Conservation (phyloP, 805 yeast genomes). For the Candida sanyiensis region DNA sequence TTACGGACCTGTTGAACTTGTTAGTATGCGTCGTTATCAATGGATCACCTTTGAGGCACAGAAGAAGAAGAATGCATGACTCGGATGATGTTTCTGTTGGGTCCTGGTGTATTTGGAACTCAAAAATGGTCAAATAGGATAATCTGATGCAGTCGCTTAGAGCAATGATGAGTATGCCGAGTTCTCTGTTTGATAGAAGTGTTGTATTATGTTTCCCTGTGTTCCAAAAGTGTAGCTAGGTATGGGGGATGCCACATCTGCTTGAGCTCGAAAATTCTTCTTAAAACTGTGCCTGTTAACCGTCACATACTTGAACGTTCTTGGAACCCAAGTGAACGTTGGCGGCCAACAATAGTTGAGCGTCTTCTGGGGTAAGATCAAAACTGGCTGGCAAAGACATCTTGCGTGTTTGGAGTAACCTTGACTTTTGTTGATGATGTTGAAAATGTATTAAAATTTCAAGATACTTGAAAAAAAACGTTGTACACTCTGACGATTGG, state of each 20-base stretch:
- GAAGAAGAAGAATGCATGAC: too few species aligned
- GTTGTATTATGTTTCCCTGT: neutral
- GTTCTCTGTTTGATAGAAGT: neutral
- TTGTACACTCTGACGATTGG: neutral
- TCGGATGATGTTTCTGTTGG: too few species aligned
- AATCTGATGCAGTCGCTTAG: too few species aligned
- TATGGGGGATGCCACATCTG: too few species aligned
- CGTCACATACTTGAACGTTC: constrained; percentile 98
- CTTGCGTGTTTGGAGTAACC: constrained; percentile 23
- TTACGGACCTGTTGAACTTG: constrained; percentile 70
- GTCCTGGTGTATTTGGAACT: too few species aligned
- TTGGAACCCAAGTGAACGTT: constrained; percentile 99
- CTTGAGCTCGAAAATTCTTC: neutral
- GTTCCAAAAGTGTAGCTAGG: too few species aligned
- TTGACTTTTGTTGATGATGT: constrained; percentile 10
- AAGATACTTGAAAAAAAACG: constrained; percentile 11
- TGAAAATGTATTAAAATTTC: constrained; percentile 6
- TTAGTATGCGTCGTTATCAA: constrained; percentile 13
- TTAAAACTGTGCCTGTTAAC: neutral
- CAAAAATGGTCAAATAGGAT: too few species aligned
- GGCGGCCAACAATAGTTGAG: constrained; percentile 98
- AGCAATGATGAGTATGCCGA: too few species aligned
- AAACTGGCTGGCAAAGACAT: constrained; percentile 86
- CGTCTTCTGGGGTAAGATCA: constrained; percentile 95
- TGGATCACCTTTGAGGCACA: too few species aligned